Evolutionary conservation across 2,329 filamentous ascomycete species (phyloP).

Genomic region (Drechslerella coelobrocha): DNA sequence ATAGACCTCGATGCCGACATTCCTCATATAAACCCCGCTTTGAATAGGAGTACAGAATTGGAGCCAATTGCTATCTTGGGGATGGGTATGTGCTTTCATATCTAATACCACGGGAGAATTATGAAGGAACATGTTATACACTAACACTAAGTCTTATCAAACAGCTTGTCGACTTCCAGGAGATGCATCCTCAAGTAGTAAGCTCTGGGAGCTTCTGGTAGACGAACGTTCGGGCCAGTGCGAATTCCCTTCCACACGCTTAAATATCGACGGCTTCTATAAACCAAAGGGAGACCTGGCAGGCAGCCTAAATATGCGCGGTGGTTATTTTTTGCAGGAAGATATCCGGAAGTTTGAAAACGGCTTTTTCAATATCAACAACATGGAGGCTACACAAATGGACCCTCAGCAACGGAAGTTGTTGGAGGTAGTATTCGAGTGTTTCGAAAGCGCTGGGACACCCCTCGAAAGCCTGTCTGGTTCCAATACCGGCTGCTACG

Average conservation of each 20-base stretch:
- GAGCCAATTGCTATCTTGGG: too few species aligned
- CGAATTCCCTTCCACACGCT: conserved; percentile 14
- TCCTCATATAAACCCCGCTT: too few species aligned
- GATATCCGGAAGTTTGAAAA: conserved; percentile 79
- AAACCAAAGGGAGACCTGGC: conserved; percentile 4
- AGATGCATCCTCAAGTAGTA: neutral
- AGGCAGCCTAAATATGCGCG: conserved; percentile 53
- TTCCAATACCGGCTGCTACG: conserved; percentile 25
- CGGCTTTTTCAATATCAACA: conserved; percentile 86
- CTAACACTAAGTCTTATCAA: too few species aligned
- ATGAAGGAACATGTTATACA: too few species aligned
- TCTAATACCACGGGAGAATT: too few species aligned
- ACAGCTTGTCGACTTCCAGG: neutral
- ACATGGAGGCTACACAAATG: conserved; percentile 78
- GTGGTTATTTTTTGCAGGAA: conserved; percentile 63
- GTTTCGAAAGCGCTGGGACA: conserved; percentile 80
- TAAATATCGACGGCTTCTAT: conserved; percentile 31
- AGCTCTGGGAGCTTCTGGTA: neutral
- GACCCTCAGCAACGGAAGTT: conserved; percentile 80
- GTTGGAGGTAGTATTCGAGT: conserved; percentile 79
- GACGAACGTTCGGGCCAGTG: neutral
- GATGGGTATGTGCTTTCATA: too few species aligned
- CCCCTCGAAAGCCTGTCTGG: conserved; percentile 53
- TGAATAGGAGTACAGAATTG: too few species aligned
- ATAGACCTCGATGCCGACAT: too few species aligned